A percentile compares a stretch with the other conserved stretches of the same genome.
These are phyloP conservation scores for Huntiella bhutanensis DNA, from an alignment of 2,329 filamentous ascomycete species.

Conservation along the genomic window DNA sequence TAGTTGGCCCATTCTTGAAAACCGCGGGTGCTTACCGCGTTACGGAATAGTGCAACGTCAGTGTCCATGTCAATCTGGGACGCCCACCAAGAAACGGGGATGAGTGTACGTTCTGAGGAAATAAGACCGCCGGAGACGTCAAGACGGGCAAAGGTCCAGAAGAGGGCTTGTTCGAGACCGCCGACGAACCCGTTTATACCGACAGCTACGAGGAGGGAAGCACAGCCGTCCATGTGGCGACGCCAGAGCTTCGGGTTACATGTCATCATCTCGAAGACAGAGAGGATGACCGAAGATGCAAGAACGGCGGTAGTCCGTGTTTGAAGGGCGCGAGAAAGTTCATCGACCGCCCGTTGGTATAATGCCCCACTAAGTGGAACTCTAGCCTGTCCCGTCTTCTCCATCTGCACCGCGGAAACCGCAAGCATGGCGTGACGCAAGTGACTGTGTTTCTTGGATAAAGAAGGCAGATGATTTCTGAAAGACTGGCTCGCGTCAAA, in stretches of 20 bases:
- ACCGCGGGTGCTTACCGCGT: constrained; percentile 14
- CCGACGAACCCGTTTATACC: constrained; percentile 32
- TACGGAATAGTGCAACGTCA: constrained; percentile 20
- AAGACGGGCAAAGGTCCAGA: constrained; percentile 37
- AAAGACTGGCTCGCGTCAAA: constrained; percentile 31
- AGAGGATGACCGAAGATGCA: constrained; percentile 32
- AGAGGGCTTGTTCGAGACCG: constrained; percentile 29
- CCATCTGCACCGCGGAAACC: constrained; percentile 31
- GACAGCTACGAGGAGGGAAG: constrained; percentile 29
- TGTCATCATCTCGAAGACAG: constrained; percentile 34
- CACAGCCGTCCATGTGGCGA: constrained; percentile 32
- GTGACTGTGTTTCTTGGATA: constrained; percentile 25
- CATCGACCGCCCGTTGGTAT: constrained; percentile 32
- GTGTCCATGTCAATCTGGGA: constrained; percentile 17
- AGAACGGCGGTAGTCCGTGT: constrained; percentile 30
- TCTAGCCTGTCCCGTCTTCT: constrained; percentile 14
- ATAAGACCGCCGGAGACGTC: constrained; percentile 34
- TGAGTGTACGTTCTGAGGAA: constrained; percentile 29
- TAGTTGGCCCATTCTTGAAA: constrained; percentile 32
- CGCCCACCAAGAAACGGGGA: constrained; percentile 28
- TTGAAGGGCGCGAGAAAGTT: constrained; percentile 28
- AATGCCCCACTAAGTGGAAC: constrained; percentile 22
- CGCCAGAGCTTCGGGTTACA: constrained; percentile 29
- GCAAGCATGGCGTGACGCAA: constrained; percentile 31
- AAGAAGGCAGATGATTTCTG: constrained; percentile 26